Percentiles rank a stretch among this genome's conserved stretches.
Conservation (phyloP, 768 basidiomycete genomes). For the Hydnum rufescens region DNA sequence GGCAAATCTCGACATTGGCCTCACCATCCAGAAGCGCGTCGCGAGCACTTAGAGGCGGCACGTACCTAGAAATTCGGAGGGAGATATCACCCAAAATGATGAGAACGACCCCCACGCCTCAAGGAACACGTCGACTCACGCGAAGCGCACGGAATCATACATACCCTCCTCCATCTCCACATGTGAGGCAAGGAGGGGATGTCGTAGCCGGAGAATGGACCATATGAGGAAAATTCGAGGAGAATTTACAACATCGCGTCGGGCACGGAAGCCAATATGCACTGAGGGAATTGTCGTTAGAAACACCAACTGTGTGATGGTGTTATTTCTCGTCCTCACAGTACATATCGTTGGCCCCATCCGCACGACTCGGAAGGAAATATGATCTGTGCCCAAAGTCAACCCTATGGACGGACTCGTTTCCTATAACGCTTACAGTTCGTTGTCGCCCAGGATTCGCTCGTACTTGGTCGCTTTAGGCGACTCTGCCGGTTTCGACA, state of each 20-base stretch:
- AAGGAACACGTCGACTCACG: constrained; percentile 25
- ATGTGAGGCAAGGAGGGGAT: constrained; percentile 48
- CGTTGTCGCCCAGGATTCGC: background rate
- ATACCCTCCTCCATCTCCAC: constrained; percentile 30
- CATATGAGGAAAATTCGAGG: constrained; percentile 19
- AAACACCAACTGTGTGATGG: background rate
- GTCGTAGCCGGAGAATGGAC: constrained; percentile 49
- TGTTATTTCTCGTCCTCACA: constrained; percentile 13
- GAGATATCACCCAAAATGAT: background rate
- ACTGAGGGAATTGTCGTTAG: background rate
- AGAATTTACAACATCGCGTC: background rate
- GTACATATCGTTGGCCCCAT: constrained; percentile 75
- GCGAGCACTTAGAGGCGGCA: constrained; percentile 23
- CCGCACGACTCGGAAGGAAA: constrained; percentile 53
- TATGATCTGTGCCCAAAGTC: constrained; percentile 47
- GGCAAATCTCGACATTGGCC: constrained; percentile 29
- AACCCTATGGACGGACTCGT: background rate
- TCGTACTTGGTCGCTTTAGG: background rate
- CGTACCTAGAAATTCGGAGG: constrained; percentile 15
- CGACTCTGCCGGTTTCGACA: no score
- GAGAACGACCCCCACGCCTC: background rate
- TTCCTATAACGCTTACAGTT: background rate
- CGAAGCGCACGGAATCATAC: constrained; percentile 46
- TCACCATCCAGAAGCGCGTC: constrained; percentile 31
- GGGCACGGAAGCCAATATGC: background rate